These are phyloP conservation scores for Verbascum thapsus DNA, from an alignment of 257 asterid species.

Conservation along the genomic window DNA sequence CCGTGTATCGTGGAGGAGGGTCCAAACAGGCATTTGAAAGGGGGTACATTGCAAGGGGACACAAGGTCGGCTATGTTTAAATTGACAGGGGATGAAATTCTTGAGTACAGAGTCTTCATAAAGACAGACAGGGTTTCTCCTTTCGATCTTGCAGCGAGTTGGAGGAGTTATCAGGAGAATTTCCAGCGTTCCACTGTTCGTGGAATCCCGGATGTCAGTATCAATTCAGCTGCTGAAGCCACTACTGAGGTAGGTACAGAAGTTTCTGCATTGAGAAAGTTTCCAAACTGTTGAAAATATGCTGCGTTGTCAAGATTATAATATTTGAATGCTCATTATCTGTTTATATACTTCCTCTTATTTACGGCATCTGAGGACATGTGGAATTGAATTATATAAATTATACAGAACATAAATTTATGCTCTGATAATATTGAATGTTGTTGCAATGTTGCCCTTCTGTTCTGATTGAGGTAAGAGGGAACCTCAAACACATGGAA, in stretches of 20 bases:
- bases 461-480: not conserved
- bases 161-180: constrained; percentile 96
- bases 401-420: not conserved
- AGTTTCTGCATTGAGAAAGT: constrained; percentile 4
- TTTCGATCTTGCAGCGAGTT: constrained; percentile 97
- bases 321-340: constrained; percentile 3
- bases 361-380: not conserved
- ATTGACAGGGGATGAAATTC: constrained; percentile 58
- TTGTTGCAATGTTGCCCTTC: constrained; percentile 3
- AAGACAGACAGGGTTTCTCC: constrained; percentile 90
- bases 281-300: constrained; percentile 9
- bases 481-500: constrained; percentile 7
- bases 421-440: not conserved
- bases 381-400: not conserved
- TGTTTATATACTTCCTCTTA: constrained; percentile 2
- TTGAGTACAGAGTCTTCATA: constrained; percentile 77
- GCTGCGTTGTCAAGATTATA: constrained; percentile 8
- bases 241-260: constrained; percentile 52
- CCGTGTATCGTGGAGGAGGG: constrained; percentile 92
- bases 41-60: constrained; percentile 85
- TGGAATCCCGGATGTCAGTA: constrained; percentile 90
- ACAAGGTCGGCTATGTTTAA: constrained; percentile 66
- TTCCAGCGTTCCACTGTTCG: constrained; percentile 91
- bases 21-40: constrained; percentile 68
- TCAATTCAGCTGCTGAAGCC: constrained; percentile 55